These are phyloP conservation scores for Ceratobasidium sp. DNA, from an alignment of 1,284 basidiomycete genomes.

Conservation along the genomic window DNA sequence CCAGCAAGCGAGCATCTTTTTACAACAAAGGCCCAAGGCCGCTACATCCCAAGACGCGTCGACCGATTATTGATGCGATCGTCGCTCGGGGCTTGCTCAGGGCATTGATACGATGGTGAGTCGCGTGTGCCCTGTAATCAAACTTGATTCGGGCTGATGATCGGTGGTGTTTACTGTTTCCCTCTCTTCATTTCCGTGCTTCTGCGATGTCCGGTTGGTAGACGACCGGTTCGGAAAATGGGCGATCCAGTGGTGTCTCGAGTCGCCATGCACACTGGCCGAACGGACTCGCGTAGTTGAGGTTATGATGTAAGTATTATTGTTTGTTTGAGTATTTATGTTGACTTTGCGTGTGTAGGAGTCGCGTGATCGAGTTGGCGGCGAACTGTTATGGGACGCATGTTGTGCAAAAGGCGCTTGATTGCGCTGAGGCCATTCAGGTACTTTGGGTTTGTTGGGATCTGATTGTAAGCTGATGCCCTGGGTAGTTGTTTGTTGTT, in stretches of 20 bases:
- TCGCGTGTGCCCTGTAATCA: constrained; percentile 54
- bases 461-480: neutral
- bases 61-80: constrained; percentile 85
- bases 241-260: constrained; percentile 85
- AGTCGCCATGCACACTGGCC: constrained; percentile 75
- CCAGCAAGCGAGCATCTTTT: constrained; percentile 86
- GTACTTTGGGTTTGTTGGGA: constrained; percentile 36
- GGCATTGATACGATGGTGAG: constrained; percentile 92
- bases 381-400: constrained; percentile 89
- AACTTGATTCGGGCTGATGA: neutral
- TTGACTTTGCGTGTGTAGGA: constrained; percentile 61
- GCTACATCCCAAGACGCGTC: constrained; percentile 69
- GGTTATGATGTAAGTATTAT: constrained; percentile 77
- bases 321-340: constrained; percentile 6
- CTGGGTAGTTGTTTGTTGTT: constrained; percentile 71
- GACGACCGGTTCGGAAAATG: constrained; percentile 78
- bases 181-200: too few species aligned
- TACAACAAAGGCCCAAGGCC: constrained; percentile 83
- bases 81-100: constrained; percentile 71
- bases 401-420: constrained; percentile 86
- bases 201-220: constrained; percentile 53
- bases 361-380: constrained; percentile 82
- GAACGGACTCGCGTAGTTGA: constrained; percentile 80
- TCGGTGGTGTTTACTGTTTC: constrained; percentile 57
- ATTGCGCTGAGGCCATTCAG: constrained; percentile 85